phyloP scores from a whole-genome alignment of 1,139 yeast species.

The Geotrichum phurueaensis region DNA sequence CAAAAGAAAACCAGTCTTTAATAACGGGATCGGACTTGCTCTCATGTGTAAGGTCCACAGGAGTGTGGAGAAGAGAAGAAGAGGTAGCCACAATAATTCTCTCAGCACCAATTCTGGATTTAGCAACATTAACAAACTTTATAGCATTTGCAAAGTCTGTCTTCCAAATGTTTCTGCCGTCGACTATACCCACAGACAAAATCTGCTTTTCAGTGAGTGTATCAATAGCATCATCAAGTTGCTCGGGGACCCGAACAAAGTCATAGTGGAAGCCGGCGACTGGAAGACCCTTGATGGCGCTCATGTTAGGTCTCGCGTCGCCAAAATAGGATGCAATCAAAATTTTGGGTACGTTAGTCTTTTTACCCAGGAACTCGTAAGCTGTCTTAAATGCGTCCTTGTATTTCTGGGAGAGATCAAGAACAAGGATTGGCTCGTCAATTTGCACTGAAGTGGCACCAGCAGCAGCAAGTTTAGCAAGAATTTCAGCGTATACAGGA shows the following conservation, averaged over 20 bases:
- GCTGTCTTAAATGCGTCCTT: constrained; percentile 85
- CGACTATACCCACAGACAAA: constrained; percentile 93
- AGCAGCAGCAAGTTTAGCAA: constrained; percentile 80
- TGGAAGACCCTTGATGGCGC: constrained; percentile 81
- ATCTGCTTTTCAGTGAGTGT: constrained; percentile 63
- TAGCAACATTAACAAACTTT: constrained; percentile 72
- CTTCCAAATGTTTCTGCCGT: constrained; percentile 99
- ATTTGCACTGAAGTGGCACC: constrained; percentile 95
- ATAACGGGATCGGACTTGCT: constrained; percentile 81
- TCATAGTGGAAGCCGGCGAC: constrained; percentile 96
- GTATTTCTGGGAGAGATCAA: constrained; percentile 81
- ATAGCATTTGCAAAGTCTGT: constrained; percentile 86
- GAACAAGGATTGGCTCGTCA: constrained; percentile 94
- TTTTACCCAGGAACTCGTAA: constrained; percentile 61
- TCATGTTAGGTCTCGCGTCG: constrained; percentile 94
- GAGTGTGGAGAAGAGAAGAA: constrained; percentile 95
- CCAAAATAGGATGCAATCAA: constrained; percentile 92
- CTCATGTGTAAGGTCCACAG: constrained; percentile 91
- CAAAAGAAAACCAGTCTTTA: constrained; percentile 97
- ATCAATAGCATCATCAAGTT: constrained; percentile 74
- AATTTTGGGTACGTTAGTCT: constrained; percentile 68
- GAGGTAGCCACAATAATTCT: constrained; percentile 91
- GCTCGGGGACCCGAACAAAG: constrained; percentile 94
- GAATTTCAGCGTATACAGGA: constrained; percentile 87
- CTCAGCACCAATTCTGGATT: constrained; percentile 78